Base-by-base conservation (phyloP, 495 filamentous ascomycete genomes). In the Penicillium chermesinum region DNA sequence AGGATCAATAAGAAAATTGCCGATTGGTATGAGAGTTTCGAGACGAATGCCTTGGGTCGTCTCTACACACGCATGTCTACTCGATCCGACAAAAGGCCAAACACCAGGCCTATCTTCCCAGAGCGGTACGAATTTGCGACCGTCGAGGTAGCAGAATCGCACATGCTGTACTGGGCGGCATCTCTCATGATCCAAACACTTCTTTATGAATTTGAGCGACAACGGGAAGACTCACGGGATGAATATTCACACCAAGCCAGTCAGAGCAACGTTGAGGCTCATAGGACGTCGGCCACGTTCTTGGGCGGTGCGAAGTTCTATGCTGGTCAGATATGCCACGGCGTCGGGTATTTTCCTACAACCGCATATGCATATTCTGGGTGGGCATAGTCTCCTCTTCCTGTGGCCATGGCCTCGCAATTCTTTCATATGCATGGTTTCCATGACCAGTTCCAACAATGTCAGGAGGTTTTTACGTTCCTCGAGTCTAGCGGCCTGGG, bases 311-410 rank as follows among this genome's bases (percentile, higher is more conserved):
- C 44, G 1, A 20, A 48, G 16, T 33, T 41, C 25, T 49, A 44
- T 40, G 48, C 53, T 15, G 41, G 48, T 17, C 35, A 55, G 20
- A 51, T 55, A 35, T 55, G 48, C 40, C 41, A 37, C n/a, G 53
- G 48, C 13, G 48, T 55, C 16, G 53, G 44, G 3, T 55, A 48
- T 36, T 55, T n/a, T 55, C 40, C 12, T 55, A 16, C 53, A 52
- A 34, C 53, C 53, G 16, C 44, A 55, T 27, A 55, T 55, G 48
- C 53, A 55, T 21, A 55, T 52, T n/a, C 44, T 55, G 8, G 53
- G 53, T 16, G 48, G 53, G 7, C 48, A 55, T 38, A 49, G 48
- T 13, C 16, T 55, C 7, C 53, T 55, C 35, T 51, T 55, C 37
- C 53, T 17, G 20, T 52, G 21, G 13, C 48, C 2, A 52, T 52